phyloP scores from a whole-genome alignment of 2,329 filamentous ascomycete species.

The Neopestalotiopsis rosae region DNA sequence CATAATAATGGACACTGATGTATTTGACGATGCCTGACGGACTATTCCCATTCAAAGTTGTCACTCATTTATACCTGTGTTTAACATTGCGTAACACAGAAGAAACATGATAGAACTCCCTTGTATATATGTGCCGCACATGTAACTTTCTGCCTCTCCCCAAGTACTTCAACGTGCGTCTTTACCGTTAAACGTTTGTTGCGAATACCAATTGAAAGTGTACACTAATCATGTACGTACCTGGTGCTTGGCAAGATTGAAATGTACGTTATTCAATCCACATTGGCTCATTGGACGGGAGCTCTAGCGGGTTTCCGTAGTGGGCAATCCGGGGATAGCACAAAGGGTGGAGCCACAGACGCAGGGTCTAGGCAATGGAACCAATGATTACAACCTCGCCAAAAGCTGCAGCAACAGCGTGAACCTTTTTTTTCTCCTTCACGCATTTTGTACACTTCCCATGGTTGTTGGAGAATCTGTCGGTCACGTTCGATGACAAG shows the following conservation, averaged over 20 bases:
- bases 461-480: not conserved
- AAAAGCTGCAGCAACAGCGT: not conserved
- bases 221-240: too few species aligned
- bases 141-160: too few species aligned
- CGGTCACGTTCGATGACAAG: not conserved
- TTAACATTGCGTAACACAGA: too few species aligned
- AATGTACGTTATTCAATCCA: not conserved
- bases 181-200: too few species aligned
- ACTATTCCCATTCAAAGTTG: too few species aligned
- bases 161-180: too few species aligned
- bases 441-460: not conserved
- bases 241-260: not conserved
- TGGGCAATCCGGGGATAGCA: conserved; percentile 8
- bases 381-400: not conserved
- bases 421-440: not conserved
- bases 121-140: too few species aligned
- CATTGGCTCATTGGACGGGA: conserved; percentile 4
- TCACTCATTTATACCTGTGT: too few species aligned
- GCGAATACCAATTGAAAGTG: too few species aligned
- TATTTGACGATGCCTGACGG: too few species aligned
- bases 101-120: too few species aligned
- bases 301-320: conserved; percentile 4
- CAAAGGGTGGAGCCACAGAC: conserved; percentile 5
- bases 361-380: conserved; percentile 1
- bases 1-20: too few species aligned